A percentile compares a stretch with the other conserved stretches of the same genome.
Evolutionary conservation across 352 stramenopile genomes (phyloP).

Genomic region (Globisporangium acanthophoron): DNA sequence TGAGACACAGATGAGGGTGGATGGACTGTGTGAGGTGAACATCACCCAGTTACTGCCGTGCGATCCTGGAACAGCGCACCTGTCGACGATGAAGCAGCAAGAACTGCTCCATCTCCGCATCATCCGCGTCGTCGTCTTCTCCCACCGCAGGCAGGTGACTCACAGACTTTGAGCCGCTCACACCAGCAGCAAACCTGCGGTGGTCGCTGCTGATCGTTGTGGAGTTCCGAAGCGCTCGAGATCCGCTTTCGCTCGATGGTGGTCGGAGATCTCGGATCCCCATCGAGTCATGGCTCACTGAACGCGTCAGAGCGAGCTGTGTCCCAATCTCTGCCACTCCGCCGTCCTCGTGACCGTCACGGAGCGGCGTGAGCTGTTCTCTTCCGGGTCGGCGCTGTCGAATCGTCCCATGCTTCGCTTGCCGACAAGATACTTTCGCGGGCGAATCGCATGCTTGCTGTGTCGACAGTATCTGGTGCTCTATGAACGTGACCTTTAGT

Average conservation of each 20-base stretch:
- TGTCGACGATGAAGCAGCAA: constrained; percentile 16
- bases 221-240: background rate
- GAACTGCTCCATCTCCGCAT: constrained; percentile 26
- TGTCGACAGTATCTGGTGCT: constrained; percentile 10
- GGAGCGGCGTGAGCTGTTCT: constrained; percentile 11
- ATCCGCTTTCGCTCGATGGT: background rate
- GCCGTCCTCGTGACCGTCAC: background rate
- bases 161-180: constrained; percentile 7
- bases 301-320: background rate
- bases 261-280: background rate
- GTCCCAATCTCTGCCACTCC: background rate
- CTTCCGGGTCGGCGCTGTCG: constrained; percentile 14
- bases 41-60: too few relatives aligned
- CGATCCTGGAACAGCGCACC: constrained; percentile 14
- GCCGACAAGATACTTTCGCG: background rate
- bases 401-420: constrained; percentile 14
- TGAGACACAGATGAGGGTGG: too few relatives aligned
- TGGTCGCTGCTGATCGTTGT: background rate
- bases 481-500: constrained; percentile 31
- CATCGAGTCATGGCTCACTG: constrained; percentile 5
- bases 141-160: constrained; percentile 6
- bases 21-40: too few relatives aligned
- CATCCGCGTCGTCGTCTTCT: constrained; percentile 16
- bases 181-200: constrained; percentile 11
- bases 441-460: background rate